A percentile compares a stretch with the other conserved stretches of the same genome.
phyloP scores from a whole-genome alignment of 75 land plant species.

The Pinus tabuliformis region DNA sequence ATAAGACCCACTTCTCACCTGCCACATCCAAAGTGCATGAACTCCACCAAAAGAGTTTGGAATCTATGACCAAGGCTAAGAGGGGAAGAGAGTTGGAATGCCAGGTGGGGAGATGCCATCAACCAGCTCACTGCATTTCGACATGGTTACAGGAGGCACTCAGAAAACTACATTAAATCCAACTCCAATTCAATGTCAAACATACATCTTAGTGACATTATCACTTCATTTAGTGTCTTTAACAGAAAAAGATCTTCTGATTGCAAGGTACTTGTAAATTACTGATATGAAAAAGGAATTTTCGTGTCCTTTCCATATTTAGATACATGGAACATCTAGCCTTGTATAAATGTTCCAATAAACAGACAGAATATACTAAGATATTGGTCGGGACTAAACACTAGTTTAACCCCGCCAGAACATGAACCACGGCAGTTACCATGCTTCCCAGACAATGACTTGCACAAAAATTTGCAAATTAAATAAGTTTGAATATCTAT shows the following conservation, averaged over 20 bases:
- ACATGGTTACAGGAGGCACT: not conserved
- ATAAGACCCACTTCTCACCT: too few species aligned
- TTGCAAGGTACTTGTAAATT: not conserved
- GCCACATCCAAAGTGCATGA: too few species aligned
- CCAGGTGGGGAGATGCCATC: not conserved
- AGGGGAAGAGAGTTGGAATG: too few species aligned
- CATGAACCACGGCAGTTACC: not conserved
- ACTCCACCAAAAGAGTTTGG: too few species aligned
- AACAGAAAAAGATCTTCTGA: not conserved
- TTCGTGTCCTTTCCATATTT: not conserved
- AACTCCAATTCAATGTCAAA: not conserved
- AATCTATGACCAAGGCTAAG: too few species aligned
- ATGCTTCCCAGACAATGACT: not conserved
- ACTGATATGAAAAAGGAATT: not conserved
- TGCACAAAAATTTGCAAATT: not conserved
- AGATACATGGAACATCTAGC: not conserved
- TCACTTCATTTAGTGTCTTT: not conserved
- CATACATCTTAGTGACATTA: not conserved
- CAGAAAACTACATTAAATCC: not conserved
- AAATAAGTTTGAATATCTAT: conserved; percentile 3
- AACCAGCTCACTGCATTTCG: not conserved
- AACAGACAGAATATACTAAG: not conserved
- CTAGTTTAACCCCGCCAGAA: not conserved
- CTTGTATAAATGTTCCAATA: not conserved
- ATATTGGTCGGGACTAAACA: not conserved